These are phyloP conservation scores for Panus rudis DNA, from an alignment of 768 basidiomycete genomes.

Conservation along the genomic window DNA sequence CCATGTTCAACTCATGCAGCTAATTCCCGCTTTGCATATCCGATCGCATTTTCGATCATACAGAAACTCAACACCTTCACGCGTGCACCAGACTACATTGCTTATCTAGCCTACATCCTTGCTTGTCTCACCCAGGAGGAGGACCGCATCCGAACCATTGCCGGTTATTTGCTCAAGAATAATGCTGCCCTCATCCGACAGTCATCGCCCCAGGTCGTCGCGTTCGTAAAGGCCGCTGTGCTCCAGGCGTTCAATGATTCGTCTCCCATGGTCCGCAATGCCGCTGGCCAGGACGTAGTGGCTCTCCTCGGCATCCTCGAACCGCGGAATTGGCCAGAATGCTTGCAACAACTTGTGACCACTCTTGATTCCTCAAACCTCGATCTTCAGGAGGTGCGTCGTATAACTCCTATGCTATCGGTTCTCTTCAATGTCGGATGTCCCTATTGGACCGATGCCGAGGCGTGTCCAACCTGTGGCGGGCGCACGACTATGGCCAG, in stretches of 20 bases:
- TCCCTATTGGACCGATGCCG: neutral
- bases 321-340: conserved; percentile 93
- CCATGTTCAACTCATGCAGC: conserved; percentile 11
- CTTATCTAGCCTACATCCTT: conserved; percentile 93
- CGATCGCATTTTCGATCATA: conserved; percentile 10
- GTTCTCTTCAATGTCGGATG: neutral
- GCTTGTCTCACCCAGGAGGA: conserved; percentile 75
- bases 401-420: neutral
- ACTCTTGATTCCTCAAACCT: conserved; percentile 71
- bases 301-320: conserved; percentile 83
- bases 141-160: conserved; percentile 90
- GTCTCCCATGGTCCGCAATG: conserved; percentile 86
- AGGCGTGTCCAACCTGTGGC: too few relatives aligned
- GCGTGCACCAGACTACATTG: conserved; percentile 88
- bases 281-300: conserved; percentile 89
- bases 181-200: conserved; percentile 75
- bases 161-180: conserved; percentile 96
- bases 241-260: conserved; percentile 77
- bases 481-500: too few relatives aligned
- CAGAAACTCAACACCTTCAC: conserved; percentile 87
- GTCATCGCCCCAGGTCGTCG: conserved; percentile 55
- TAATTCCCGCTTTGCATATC: conserved; percentile 14
- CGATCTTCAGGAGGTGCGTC: conserved; percentile 78
- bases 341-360: conserved; percentile 75
- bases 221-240: conserved; percentile 69